Evolutionary conservation across 352 stramenopile genomes (phyloP), one percentile per base, ranked within the genome.

Genomic region (Pythium myriotylum): DNA sequence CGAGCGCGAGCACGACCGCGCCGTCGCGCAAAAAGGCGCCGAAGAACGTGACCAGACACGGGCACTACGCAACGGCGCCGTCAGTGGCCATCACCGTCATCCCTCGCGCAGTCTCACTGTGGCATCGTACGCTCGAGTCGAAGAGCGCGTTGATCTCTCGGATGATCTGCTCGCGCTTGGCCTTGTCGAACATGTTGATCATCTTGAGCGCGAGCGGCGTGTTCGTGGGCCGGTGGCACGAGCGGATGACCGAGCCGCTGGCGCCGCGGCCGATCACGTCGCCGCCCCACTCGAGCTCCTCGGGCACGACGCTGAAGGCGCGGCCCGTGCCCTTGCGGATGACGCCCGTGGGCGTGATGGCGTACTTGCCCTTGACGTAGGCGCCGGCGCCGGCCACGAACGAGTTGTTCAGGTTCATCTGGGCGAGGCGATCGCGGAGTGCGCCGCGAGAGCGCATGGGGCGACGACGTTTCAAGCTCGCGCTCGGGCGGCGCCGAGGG

Each of bases 61-160:
- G 76, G 45, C 85, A 92, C 72, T 85, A 56, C 8, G 10, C 22
- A 20, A 52, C 10, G 29, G 33, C 41, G 32, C 14, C 16, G 43
- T 45, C 13, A 46, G 23, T 13, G 4, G 53, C 14, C 29, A 50
- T 10, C n/a, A n/a, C 29, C 29, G 10, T 10, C 10, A 35, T 10
- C 29, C 5, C 29, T 35, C 10, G 5, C 29, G 5, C 29, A 35
- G 5, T 10, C 29, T 10, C 29, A 35, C 5, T 10, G 29, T 10
- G 29, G n/a, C 1, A 65, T 20, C 67, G 54, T 64, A 85, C 76
- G 47, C 87, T 82, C 3, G 86, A 77, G 65, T 89, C 76, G 51
- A 95, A 96, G 27, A 97, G 80, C 29, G 83, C 87, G 48, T 91
- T 88, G 63, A 97, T 89, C 72, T 97, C 91, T 10, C 89, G 76